Evolutionary conservation across 306 rosid genomes (phyloP).

Genomic region (Cajanus cajan): DNA sequence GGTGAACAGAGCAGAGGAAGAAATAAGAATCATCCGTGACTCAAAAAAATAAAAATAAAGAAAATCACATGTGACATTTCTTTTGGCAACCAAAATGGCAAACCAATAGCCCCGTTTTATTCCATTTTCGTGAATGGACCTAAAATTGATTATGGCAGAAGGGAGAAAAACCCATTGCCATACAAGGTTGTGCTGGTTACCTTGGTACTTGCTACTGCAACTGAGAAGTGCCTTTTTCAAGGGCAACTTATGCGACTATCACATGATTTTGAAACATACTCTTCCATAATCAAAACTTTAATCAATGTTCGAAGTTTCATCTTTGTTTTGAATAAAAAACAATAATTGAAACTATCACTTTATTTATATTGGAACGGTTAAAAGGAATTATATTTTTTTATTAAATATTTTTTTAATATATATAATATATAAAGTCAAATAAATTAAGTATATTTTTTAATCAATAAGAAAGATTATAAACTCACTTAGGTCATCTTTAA

Average conservation of each 20-base stretch:
- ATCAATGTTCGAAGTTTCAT: no score
- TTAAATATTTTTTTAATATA: no score
- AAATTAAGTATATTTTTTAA: no score
- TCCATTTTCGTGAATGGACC: conserved; percentile 22
- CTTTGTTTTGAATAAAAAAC: no score
- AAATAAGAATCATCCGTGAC: conserved; percentile 20
- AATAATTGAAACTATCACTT: no score
- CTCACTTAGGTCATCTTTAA: no score
- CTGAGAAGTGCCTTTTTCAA: background rate
- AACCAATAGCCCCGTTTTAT: background rate
- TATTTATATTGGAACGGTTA: no score
- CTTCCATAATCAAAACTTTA: no score
- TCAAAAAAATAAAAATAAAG: no score
- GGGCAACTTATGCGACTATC: background rate
- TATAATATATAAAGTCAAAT: no score
- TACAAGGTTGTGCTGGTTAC: conserved; percentile 19
- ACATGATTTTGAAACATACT: background rate
- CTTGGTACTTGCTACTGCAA: conserved; percentile 26
- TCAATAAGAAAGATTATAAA: no score
- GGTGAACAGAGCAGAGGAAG: background rate
- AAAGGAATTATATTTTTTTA: no score
- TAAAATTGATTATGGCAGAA: conserved; percentile 12
- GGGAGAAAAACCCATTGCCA: conserved; percentile 4
- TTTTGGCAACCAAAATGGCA: conserved; percentile 2
- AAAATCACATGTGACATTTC: conserved; percentile 19